Evolutionary conservation across 1,284 basidiomycete species (phyloP), one percentile per base, ranked within the genome.

Genomic region (Ustilago xerochloae): DNA sequence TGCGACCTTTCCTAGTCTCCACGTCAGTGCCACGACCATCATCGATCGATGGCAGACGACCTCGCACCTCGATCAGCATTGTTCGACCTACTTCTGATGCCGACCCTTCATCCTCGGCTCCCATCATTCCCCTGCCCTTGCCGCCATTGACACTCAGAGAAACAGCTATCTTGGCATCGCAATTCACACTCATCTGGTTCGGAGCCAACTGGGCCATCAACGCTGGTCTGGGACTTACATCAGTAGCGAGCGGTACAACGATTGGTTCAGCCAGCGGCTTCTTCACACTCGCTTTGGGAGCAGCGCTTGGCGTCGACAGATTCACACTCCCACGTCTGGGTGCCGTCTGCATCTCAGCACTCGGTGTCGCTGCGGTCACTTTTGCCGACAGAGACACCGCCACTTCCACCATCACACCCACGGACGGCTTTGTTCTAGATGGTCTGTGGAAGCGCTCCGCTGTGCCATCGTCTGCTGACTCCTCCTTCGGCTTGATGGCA

Each of bases 251-350:
- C 43, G 80, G 80, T 0, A 84, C 82, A 1, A 83, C 81, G 13
- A 71, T 80, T 18, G 80, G 81, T 5, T 94, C 93, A 73, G 93
- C 81, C 10, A 78, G 94, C 92, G 84, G 96, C 4, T 95, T 99
- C 86, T 98, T 98, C 84, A 99, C 96, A 0, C 87, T 99, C 39
- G 90, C 88, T 0, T 87, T 98, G 41, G 96, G 96, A 4, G 88
- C 91, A n/a, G 73, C 94, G 38, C 91, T 93, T 72, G 88, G 89
- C 12, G 92, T 97, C 9, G 97, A 99, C 84, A 87, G 86, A 7
- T 86, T 98, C 60, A 91, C 92, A 0, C 54, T 89, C 2, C 86
- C 89, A 9, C 97, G 97, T 85, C 85, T 94, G 38, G 86, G 87
- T n/a, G 92, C 94, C 16, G 94, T 97, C 1, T 79, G 90, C 9